phyloP scores from a whole-genome alignment of 2,329 filamentous ascomycete genomes.

The Tolypocladium amazonense region DNA sequence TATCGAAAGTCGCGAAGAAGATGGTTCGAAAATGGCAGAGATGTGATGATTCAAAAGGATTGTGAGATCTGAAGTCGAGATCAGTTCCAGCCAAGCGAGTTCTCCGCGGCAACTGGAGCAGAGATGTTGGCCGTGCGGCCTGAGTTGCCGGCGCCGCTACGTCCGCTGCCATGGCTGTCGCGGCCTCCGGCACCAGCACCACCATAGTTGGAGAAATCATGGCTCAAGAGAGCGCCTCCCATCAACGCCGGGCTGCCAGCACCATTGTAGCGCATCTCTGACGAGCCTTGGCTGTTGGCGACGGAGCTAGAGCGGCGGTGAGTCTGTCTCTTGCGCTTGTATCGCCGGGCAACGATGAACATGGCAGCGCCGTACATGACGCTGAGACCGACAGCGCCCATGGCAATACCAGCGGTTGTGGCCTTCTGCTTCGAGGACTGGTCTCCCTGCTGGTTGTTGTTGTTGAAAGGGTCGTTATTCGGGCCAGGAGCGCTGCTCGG shows the following conservation, averaged over 20 bases:
- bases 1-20: slow-evolving; percentile 17
- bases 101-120: slow-evolving; percentile 83
- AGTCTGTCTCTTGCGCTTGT: slow-evolving; percentile 73
- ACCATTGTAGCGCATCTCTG: slow-evolving; percentile 41
- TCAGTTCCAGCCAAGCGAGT: slow-evolving; percentile 90
- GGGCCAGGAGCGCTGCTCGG: slow-evolving; percentile 11
- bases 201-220: slow-evolving; percentile 45
- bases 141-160: slow-evolving; percentile 40
- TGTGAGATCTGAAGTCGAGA: background rate
- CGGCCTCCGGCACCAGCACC: slow-evolving; percentile 30
- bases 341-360: slow-evolving; percentile 84
- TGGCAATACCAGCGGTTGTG: slow-evolving; percentile 59
- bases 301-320: slow-evolving; percentile 72
- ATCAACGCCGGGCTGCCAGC: slow-evolving; percentile 51
- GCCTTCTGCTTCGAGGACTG: slow-evolving; percentile 50
- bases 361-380: slow-evolving; percentile 88
- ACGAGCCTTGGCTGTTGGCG: slow-evolving; percentile 33
- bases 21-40: slow-evolving; percentile 8
- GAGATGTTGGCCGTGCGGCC: slow-evolving; percentile 61
- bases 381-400: slow-evolving; percentile 67
- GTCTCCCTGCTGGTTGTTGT: slow-evolving; percentile 28
- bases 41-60: slow-evolving; percentile 1
- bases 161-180: slow-evolving; percentile 58
- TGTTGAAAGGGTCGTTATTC: slow-evolving; percentile 30
- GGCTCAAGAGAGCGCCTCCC: slow-evolving; percentile 55